Evolutionary conservation across 345 rosid species (phyloP), one percentile per base, ranked within the genome.

Genomic region (Syzygium aromaticum): DNA sequence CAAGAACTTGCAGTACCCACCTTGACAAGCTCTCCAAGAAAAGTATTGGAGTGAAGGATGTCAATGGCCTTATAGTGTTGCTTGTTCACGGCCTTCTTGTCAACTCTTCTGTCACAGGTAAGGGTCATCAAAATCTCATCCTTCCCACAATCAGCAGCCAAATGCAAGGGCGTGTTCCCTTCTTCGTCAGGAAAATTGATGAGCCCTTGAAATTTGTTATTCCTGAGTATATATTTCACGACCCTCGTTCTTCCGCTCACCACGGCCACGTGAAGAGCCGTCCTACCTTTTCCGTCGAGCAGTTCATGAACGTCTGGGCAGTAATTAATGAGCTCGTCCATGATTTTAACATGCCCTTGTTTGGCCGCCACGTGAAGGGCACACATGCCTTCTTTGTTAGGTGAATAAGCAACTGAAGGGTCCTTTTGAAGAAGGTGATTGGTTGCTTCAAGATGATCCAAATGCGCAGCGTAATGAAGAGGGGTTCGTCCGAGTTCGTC

Each of bases 91-190:
- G 88, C 85, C 64, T 57, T 51, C 38, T 88, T 93, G 63, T 91
- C 93, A 6, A 89, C 91, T 54, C 30, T 89, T 61, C 84, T 87
- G 85, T 85, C 85, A 5, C 23, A 54, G n/a, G 91, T 80, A 77
- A 93, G 87, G 30, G 88, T 67, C 78, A 77, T 52, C 19, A 85
- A 51, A 49, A 88, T 64, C 16, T 77, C 46, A 6, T 86, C 16
- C 21, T 89, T 51, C 49, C 87, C 86, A 87, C 90, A 46, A 40
- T 86, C 56, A 16, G 91, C 92, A 5, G 93, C 92, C 51, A 89
- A 84, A 88, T 93, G 93, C 84, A 90, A 85, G 83, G 93, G 90
- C 6, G 93, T 91, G 89, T 93, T 91, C 86, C 94, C 93, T 16
- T 88, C 88, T 59, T 19, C 52, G 86, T 93, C 92, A 7, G 87